phyloP scores from a whole-genome alignment of 257 asterid genomes.

The Gentiana dahurica region DNA sequence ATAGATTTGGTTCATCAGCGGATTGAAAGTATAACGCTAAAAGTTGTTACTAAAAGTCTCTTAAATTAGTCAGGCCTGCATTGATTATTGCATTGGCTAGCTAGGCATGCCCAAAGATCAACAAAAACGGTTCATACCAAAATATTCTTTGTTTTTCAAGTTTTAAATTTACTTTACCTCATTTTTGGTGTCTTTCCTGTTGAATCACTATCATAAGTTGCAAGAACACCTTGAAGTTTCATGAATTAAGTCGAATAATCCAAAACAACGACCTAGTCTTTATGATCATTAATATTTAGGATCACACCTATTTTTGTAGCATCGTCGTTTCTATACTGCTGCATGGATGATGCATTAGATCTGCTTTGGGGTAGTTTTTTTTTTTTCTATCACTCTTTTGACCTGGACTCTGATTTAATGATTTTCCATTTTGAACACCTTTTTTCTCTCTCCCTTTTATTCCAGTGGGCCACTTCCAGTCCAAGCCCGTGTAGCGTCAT shows the following conservation, averaged over 20 bases:
- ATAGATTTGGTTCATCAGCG: no score
- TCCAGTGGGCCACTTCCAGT: conserved; percentile 23
- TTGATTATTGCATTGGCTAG: no score
- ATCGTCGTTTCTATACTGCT: not conserved
- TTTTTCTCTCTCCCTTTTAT: not conserved
- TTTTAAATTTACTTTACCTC: no score
- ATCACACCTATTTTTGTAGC: not conserved
- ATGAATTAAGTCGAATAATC: not conserved
- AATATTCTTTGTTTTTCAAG: no score
- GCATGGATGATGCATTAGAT: not conserved
- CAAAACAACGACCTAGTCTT: not conserved
- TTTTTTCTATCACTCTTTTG: not conserved
- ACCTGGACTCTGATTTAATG: not conserved
- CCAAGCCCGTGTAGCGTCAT: conserved; percentile 24
- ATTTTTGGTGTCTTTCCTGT: no score
- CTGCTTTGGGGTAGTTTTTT: not conserved
- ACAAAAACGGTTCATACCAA: no score
- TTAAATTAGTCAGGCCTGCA: no score
- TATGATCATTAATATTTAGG: not conserved
- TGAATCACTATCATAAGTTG: no score
- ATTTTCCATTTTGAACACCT: not conserved
- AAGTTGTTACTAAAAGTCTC: no score
- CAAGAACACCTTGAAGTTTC: no score
- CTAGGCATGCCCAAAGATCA: no score
- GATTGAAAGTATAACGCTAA: no score